Conservation (phyloP, 768 basidiomycete species). For the Tephrocybe rancida region DNA sequence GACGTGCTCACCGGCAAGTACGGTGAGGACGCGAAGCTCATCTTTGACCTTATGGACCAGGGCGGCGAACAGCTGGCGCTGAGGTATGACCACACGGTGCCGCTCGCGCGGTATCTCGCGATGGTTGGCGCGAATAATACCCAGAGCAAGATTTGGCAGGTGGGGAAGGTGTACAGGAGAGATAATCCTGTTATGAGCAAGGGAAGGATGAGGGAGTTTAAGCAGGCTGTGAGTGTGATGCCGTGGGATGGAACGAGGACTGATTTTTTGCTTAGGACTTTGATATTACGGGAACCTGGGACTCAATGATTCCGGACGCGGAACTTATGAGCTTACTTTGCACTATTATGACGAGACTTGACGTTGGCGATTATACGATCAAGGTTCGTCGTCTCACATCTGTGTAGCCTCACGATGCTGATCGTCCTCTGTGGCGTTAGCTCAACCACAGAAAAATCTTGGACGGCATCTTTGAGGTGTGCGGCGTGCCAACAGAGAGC, state of each 20-base stretch:
- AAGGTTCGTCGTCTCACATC: slow-evolving; percentile 56
- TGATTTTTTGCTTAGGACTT: slow-evolving; percentile 68
- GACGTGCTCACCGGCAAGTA: slow-evolving; percentile 97
- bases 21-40: slow-evolving; percentile 96
- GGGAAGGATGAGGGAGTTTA: slow-evolving; percentile 98
- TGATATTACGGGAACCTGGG: slow-evolving; percentile 91
- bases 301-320: slow-evolving; percentile 97
- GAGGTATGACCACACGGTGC: slow-evolving; percentile 96
- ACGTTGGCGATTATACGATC: slow-evolving; percentile 93
- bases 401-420: neutral
- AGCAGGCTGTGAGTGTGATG: slow-evolving; percentile 74
- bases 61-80: slow-evolving; percentile 95
- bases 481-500: slow-evolving; percentile 90
- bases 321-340: slow-evolving; percentile 84
- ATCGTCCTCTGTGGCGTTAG: slow-evolving; percentile 37
- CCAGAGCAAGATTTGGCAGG: slow-evolving; percentile 90
- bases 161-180: slow-evolving; percentile 97
- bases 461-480: slow-evolving; percentile 96
- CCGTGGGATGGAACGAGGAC: neutral
- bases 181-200: slow-evolving; percentile 98
- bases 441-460: slow-evolving; percentile 96
- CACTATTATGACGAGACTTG: slow-evolving; percentile 78
- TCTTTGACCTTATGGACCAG: slow-evolving; percentile 97
- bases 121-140: slow-evolving; percentile 86
- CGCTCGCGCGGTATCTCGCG: slow-evolving; percentile 92